A percentile compares a stretch with the other conserved stretches of the same genome.
Conservation (phyloP, 768 basidiomycete genomes). For the Hydnomerulius pinastri region DNA sequence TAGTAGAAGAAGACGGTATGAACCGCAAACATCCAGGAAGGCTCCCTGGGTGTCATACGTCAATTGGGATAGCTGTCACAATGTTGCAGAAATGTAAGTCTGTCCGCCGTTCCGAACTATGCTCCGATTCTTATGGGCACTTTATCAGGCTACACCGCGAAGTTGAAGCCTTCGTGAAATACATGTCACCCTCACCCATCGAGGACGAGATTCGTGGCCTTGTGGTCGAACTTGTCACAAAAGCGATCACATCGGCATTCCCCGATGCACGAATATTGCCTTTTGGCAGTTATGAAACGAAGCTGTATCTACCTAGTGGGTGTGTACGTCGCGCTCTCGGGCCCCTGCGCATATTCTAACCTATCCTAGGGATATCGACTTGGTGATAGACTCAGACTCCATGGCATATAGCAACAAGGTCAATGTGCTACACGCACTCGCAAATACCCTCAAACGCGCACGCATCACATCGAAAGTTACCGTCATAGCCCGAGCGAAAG, state of each 20-base stretch:
- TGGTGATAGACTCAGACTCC: conserved; percentile 79
- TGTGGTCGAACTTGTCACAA: conserved; percentile 68
- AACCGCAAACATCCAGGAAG: conserved; percentile 53
- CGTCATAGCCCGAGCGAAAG: conserved; percentile 90
- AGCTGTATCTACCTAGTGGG: conserved; percentile 92
- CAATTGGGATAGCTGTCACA: conserved; percentile 72
- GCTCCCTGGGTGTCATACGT: conserved; percentile 70
- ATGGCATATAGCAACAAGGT: conserved; percentile 74
- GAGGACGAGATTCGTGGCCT: conserved; percentile 87
- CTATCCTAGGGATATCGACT: conserved; percentile 82
- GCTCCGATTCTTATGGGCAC: conserved; percentile 8
- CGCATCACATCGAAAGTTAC: conserved; percentile 79
- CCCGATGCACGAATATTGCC: conserved; percentile 80
- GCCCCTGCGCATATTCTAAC: conserved; percentile 13
- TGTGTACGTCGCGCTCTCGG: conserved; percentile 39
- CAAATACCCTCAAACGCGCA: conserved; percentile 71
- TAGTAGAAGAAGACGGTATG: conserved; percentile 53
- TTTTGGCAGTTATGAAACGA: conserved; percentile 93
- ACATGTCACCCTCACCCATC: conserved; percentile 81
- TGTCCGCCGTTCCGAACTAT: not conserved
- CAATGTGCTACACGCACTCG: conserved; percentile 73
- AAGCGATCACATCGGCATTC: conserved; percentile 64
- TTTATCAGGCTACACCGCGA: conserved; percentile 76
- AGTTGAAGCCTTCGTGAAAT: conserved; percentile 80
- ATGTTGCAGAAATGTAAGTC: conserved; percentile 83